phyloP scores from a whole-genome alignment of 345 rosid species.

The Jatropha curcas region DNA sequence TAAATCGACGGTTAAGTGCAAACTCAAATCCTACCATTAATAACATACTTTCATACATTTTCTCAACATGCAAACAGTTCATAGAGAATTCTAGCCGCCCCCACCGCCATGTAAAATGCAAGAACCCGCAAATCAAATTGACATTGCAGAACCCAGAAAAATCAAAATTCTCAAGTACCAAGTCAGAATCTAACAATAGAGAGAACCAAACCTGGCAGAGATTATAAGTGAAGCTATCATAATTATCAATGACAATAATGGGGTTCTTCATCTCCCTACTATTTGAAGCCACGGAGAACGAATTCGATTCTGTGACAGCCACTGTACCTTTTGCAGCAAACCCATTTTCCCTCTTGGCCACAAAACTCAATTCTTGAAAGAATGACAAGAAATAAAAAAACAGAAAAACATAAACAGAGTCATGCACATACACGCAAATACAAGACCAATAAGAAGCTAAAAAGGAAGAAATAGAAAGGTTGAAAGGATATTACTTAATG shows the following conservation, averaged over 20 bases:
- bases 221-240: slow-evolving; percentile 94
- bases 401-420: background rate
- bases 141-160: background rate
- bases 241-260: slow-evolving; percentile 81
- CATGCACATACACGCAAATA: background rate
- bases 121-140: background rate
- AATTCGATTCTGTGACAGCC: slow-evolving; percentile 35
- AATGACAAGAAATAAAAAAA: background rate
- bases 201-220: slow-evolving; percentile 75
- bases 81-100: background rate
- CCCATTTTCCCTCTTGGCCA: slow-evolving; percentile 39
- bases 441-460: background rate
- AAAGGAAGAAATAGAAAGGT: background rate
- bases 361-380: slow-evolving; percentile 46
- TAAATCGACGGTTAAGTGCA: background rate
- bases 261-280: slow-evolving; percentile 45
- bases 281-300: slow-evolving; percentile 29
- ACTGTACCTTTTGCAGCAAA: slow-evolving; percentile 43
- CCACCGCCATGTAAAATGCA: background rate
- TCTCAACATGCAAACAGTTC: slow-evolving; percentile 8
- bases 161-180: background rate
- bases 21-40: background rate
- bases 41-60: background rate
- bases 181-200: background rate
- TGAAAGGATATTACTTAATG: slow-evolving; percentile 23